Conservation (phyloP, 1,284 basidiomycete genomes). For the Papiliotrema terrestris region DNA sequence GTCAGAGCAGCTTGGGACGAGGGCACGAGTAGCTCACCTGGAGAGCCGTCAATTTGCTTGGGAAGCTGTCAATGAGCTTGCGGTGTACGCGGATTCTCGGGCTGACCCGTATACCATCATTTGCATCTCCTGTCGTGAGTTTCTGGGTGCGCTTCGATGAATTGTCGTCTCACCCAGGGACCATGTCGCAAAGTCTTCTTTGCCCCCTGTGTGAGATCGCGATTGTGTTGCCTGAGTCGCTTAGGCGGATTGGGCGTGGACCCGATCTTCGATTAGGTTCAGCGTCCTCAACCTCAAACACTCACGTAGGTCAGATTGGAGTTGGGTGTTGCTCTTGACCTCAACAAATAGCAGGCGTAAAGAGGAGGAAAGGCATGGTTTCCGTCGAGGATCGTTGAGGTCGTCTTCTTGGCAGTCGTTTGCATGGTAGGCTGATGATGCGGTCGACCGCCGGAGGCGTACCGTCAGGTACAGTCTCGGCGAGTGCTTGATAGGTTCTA, state of each 20-base stretch:
- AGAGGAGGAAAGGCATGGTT: slow-evolving; percentile 68
- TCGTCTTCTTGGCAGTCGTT: slow-evolving; percentile 10
- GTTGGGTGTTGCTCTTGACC: slow-evolving; percentile 59
- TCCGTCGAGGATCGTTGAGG: slow-evolving; percentile 49
- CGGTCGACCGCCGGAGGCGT: too few species aligned
- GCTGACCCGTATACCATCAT: slow-evolving; percentile 69
- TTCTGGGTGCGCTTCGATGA: neutral
- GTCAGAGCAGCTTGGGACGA: neutral
- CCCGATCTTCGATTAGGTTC: slow-evolving; percentile 59
- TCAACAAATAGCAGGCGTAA: slow-evolving; percentile 84
- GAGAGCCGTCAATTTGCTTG: slow-evolving; percentile 75
- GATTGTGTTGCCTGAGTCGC: slow-evolving; percentile 81
- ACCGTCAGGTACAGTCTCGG: too few species aligned
- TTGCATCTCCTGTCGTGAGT: slow-evolving; percentile 58
- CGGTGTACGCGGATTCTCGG: neutral
- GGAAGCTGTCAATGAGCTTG: slow-evolving; percentile 56
- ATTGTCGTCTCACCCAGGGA: slow-evolving; percentile 62
- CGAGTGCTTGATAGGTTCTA: too few species aligned
- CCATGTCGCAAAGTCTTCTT: slow-evolving; percentile 65
- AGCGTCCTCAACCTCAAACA: neutral
- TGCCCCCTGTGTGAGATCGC: slow-evolving; percentile 70
- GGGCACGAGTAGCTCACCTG: slow-evolving; percentile 34
- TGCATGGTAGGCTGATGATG: too few species aligned
- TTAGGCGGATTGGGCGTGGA: slow-evolving; percentile 77
- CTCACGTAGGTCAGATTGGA: slow-evolving; percentile 58